Percentiles rank a stretch among this genome's conserved stretches.
phyloP scores from a whole-genome alignment of 495 filamentous ascomycete genomes.

The Usnea hakonensis region DNA sequence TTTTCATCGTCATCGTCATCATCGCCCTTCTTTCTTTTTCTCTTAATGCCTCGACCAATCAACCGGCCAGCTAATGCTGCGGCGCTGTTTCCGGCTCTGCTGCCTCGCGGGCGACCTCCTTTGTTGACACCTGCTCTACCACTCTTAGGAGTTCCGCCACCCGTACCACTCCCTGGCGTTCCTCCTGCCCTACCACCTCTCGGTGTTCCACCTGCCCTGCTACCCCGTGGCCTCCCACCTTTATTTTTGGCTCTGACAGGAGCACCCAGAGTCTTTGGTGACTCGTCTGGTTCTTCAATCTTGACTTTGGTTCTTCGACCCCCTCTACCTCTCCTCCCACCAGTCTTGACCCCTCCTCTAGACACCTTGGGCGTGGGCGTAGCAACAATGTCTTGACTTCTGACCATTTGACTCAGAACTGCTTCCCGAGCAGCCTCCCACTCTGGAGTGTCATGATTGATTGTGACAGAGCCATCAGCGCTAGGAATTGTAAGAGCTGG shows the following conservation, averaged over 20 bases:
- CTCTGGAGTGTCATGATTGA: constrained; percentile 20
- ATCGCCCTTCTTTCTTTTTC: constrained; percentile 44
- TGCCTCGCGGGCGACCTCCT: constrained; percentile 19
- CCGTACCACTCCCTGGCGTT: constrained; percentile 10
- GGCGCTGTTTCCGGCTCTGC: constrained; percentile 14
- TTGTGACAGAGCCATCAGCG: background rate
- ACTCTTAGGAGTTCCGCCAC: constrained; percentile 3
- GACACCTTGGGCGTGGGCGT: constrained; percentile 10
- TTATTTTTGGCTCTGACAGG: constrained; percentile 14
- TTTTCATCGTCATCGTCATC: constrained; percentile 38
- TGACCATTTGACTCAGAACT: constrained; percentile 36
- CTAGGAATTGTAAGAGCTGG: background rate
- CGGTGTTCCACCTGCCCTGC: constrained; percentile 4
- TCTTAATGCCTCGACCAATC: constrained; percentile 21
- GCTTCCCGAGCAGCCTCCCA: constrained; percentile 38
- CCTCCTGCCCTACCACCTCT: constrained; percentile 8
- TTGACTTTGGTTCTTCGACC: constrained; percentile 16
- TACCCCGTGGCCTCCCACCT: constrained; percentile 13
- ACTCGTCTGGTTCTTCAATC: constrained; percentile 13
- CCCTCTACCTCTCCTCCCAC: constrained; percentile 17
- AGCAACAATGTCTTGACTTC: constrained; percentile 30
- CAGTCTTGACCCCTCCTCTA: constrained; percentile 16
- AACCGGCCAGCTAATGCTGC: constrained; percentile 3
- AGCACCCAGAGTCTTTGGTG: background rate
- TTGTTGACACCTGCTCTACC: constrained; percentile 10